These are phyloP conservation scores for Xerocomellus chrysenteron DNA, from an alignment of 768 basidiomycete species.

Conservation along the genomic window DNA sequence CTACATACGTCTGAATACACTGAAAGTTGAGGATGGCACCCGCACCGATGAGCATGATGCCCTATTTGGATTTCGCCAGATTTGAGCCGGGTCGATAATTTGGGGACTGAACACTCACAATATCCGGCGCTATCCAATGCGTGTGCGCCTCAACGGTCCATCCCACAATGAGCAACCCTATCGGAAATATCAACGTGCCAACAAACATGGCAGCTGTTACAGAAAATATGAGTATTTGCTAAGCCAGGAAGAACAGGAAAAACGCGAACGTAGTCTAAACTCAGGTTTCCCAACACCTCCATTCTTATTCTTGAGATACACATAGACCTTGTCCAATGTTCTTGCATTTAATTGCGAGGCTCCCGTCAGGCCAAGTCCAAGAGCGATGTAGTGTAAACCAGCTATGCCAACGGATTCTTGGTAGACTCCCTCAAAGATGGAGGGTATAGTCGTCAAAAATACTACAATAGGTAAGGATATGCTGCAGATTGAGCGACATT, in stretches of 20 bases:
- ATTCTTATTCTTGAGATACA: constrained; percentile 49
- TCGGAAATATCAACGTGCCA: constrained; percentile 57
- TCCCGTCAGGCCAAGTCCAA: constrained; percentile 59
- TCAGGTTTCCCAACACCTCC: constrained; percentile 57
- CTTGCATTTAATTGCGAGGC: constrained; percentile 57
- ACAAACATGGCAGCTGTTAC: constrained; percentile 55
- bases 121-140: constrained; percentile 71
- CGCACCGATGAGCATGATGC: constrained; percentile 53
- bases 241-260: not conserved
- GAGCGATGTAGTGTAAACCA: constrained; percentile 68
- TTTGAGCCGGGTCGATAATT: not conserved
- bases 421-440: constrained; percentile 57
- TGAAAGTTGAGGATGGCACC: constrained; percentile 63
- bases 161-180: constrained; percentile 67
- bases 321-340: constrained; percentile 54
- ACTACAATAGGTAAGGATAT: constrained; percentile 39
- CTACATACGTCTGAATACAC: constrained; percentile 62
- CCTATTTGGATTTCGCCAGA: constrained; percentile 37
- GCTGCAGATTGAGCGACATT: not conserved
- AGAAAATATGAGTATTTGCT: constrained; percentile 1
- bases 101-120: constrained; percentile 40
- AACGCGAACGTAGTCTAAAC: constrained; percentile 45
- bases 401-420: constrained; percentile 54
- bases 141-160: constrained; percentile 60
- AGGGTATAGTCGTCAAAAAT: constrained; percentile 63